Conservation (phyloP, 2,329 filamentous ascomycete genomes). For the Talaromyces sp. region DNA sequence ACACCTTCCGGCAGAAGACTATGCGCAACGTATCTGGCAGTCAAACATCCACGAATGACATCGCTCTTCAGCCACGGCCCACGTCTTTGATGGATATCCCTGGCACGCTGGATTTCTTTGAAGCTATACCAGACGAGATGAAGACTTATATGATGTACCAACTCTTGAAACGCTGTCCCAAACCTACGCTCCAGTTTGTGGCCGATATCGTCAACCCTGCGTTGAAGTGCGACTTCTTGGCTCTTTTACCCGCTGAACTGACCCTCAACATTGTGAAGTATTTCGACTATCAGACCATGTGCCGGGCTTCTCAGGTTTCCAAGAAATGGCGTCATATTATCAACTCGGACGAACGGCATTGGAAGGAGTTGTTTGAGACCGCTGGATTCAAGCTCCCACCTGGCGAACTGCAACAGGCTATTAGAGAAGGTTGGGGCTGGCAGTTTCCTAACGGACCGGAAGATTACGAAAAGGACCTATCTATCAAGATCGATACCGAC, state of each 20-base stretch:
- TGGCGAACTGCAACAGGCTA: constrained; percentile 81
- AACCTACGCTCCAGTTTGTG: constrained; percentile 84
- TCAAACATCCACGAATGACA: neutral
- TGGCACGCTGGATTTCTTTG: constrained; percentile 82
- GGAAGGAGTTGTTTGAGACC: constrained; percentile 85
- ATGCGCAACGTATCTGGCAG: neutral
- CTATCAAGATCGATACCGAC: constrained; percentile 42
- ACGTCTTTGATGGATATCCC: constrained; percentile 72
- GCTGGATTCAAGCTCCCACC: constrained; percentile 77
- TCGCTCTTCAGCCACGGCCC: constrained; percentile 31
- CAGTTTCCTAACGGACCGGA: constrained; percentile 76
- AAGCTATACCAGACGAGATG: constrained; percentile 84
- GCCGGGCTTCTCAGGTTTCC: constrained; percentile 86
- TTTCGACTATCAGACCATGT: constrained; percentile 81
- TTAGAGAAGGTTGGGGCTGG: constrained; percentile 95
- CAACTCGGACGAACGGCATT: constrained; percentile 90
- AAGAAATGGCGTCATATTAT: constrained; percentile 90
- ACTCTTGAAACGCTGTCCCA: constrained; percentile 80
- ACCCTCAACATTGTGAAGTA: constrained; percentile 85
- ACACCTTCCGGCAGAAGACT: constrained; percentile 25
- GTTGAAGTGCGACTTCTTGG: constrained; percentile 89
- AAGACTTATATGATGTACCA: constrained; percentile 98
- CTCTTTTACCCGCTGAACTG: constrained; percentile 78
- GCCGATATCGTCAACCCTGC: constrained; percentile 90
- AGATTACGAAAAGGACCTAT: constrained; percentile 75